Evolutionary conservation across 169 alveolate species (phyloP).

Genomic region (Plasmodium coatneyi): DNA sequence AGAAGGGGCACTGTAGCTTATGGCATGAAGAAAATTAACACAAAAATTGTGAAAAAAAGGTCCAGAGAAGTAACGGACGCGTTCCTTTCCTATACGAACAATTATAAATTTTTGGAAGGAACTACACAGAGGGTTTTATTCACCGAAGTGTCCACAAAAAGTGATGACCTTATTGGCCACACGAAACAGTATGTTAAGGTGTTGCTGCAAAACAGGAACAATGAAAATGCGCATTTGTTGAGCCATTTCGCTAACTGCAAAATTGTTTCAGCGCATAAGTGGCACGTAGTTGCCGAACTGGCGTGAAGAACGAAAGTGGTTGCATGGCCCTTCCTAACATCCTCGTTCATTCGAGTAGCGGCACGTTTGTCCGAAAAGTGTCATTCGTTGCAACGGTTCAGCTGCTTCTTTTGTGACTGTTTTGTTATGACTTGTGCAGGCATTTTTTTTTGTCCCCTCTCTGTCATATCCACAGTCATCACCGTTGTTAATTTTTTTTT

Average conservation of each 20-base stretch:
- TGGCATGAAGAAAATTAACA: constrained; percentile 87
- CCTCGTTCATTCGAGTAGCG: not conserved
- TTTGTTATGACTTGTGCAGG: not conserved
- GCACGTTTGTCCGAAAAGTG: not conserved
- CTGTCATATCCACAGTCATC: not conserved
- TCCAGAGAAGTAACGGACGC: constrained; percentile 91
- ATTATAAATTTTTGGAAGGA: constrained; percentile 85
- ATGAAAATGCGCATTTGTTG: constrained; percentile 21
- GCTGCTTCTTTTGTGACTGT: not conserved
- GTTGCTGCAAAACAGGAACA: constrained; percentile 63
- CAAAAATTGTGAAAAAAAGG: constrained; percentile 91
- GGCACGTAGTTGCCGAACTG: constrained; percentile 67
- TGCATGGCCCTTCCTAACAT: not conserved
- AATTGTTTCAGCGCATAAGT: constrained; percentile 51
- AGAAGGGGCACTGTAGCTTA: constrained; percentile 86
- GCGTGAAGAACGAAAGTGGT: not conserved
- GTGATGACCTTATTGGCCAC: constrained; percentile 92
- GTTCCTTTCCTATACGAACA: constrained; percentile 91
- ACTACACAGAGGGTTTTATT: constrained; percentile 89
- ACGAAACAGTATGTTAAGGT: constrained; percentile 94
- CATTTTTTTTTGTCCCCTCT: not conserved
- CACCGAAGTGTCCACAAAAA: constrained; percentile 88
- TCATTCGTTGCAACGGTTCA: not conserved
- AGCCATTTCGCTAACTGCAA: constrained; percentile 40
- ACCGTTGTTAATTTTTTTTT: not conserved